Base-by-base conservation (phyloP, 306 rosid genomes). In the Sophora flavescens region DNA sequence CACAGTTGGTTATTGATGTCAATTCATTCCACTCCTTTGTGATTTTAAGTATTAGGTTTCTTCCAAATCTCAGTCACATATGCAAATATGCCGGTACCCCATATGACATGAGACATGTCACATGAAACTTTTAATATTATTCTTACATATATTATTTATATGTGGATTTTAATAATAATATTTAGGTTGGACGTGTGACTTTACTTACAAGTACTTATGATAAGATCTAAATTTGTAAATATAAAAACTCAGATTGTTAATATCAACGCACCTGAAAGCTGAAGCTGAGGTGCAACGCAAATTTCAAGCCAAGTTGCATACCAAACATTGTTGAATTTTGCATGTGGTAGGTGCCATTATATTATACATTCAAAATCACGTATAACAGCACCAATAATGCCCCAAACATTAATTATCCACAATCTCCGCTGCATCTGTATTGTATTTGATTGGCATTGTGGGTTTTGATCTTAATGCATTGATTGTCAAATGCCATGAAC, bases 71-170 rank as follows among this genome's bases (percentile, higher is more conserved):
- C 4, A 3, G 0, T 39, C 38, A 18, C 52, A 50, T 8, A 42
- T 28, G 59, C 59, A 33, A 57, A 33, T 32, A 57, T 35, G 69
- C 45, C 54, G 70, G 35, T 68, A 57, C 22, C 44, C 41, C 81
- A n/a, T 30, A 47, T 12, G 16, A 56, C 41, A 28, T 42, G 33
- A 6, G 16, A 56, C 41, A 28, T 42, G 33, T 33, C 39, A 56
- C 41, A 28, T 42, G n/a, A 9, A 66, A 42, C 14, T 14, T 63
- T 6, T 3, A 75, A 4, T 51, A 35, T 36, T 32, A 4, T 48
- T 16, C 28, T 13, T 26, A 3, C 45, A 47, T 67, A 8, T 10
- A 45, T 32, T 47, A 15, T 48, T 50, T 13, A 7, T 16, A 8
- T 6, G 35, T 16, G 51, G 30, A 42, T n/a, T 14, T 28, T 30